Conservation (phyloP, 192 early-diverging fungal genomes). For the Coemansia sp. region DNA sequence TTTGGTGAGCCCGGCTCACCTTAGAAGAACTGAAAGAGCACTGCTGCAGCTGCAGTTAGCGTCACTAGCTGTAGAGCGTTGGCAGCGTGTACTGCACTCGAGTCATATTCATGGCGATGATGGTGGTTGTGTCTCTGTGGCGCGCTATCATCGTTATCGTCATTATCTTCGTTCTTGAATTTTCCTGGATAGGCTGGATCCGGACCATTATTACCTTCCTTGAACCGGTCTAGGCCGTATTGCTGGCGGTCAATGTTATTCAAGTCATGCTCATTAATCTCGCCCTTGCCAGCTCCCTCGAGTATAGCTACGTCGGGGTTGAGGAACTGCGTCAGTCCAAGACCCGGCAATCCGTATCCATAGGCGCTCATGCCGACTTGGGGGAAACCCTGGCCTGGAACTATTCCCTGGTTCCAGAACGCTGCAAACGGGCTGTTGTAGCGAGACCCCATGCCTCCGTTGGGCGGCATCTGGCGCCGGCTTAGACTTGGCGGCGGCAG, state of each 20-base stretch:
- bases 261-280: constrained; percentile 42
- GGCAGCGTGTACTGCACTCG: not conserved
- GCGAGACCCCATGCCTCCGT: constrained; percentile 24
- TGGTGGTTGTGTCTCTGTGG: not conserved
- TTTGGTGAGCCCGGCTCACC: not conserved
- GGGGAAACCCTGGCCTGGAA: constrained; percentile 48
- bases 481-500: not conserved
- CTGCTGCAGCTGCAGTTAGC: not conserved
- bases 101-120: constrained; percentile 12
- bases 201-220: constrained; percentile 1
- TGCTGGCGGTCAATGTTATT: constrained; percentile 29
- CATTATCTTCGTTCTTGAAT: constrained; percentile 34
- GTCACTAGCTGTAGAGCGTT: not conserved
- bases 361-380: constrained; percentile 56
- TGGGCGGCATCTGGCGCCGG: constrained; percentile 26
- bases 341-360: constrained; percentile 44
- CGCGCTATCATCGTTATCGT: not conserved
- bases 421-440: constrained; percentile 39
- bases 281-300: constrained; percentile 39
- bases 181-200: constrained; percentile 47
- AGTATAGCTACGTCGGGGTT: constrained; percentile 40
- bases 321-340: constrained; percentile 30
- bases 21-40: constrained; percentile 1
- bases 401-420: constrained; percentile 48
- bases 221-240: constrained; percentile 31